phyloP scores from a whole-genome alignment of 306 rosid species.

The Crotalaria pallida region DNA sequence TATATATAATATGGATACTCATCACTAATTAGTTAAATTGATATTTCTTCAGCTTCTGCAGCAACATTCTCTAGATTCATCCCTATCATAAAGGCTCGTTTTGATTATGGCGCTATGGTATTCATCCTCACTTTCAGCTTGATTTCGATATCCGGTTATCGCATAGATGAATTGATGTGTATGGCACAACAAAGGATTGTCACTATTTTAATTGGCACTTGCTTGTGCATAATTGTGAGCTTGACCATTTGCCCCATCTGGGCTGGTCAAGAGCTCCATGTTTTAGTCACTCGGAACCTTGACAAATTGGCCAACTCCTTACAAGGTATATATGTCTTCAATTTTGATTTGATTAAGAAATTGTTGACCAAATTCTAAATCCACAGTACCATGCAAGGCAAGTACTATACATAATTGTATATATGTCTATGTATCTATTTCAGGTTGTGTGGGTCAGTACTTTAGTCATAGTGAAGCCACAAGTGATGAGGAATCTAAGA shows the following conservation, averaged over 20 bases:
- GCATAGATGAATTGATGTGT: slow-evolving; percentile 41
- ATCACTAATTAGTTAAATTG: neutral
- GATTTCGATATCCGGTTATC: slow-evolving; percentile 62
- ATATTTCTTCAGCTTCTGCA: slow-evolving; percentile 55
- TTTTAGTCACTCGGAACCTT: slow-evolving; percentile 47
- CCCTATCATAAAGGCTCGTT: slow-evolving; percentile 65
- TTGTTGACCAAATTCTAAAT: neutral
- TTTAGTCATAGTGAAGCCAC: slow-evolving; percentile 21
- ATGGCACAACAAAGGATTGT: slow-evolving; percentile 51
- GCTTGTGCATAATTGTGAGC: slow-evolving; percentile 53
- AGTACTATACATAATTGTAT: neutral
- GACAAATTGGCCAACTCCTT: slow-evolving; percentile 71
- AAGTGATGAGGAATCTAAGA: slow-evolving; percentile 25
- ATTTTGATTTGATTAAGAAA: neutral
- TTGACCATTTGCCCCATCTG: slow-evolving; percentile 61
- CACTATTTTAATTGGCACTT: slow-evolving; percentile 68
- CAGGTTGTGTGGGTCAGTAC: slow-evolving; percentile 55
- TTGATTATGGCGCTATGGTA: slow-evolving; percentile 74
- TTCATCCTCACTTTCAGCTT: slow-evolving; percentile 88
- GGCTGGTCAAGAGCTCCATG: slow-evolving; percentile 78
- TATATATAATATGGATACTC: neutral
- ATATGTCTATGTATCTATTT: neutral
- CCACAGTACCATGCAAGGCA: neutral
- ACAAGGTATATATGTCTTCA: slow-evolving; percentile 39
- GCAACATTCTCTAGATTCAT: slow-evolving; percentile 85